Evolutionary conservation across 139 green algal genomes (phyloP), one percentile per base, ranked within the genome.

Genomic region (Coccomyxa sp.): DNA sequence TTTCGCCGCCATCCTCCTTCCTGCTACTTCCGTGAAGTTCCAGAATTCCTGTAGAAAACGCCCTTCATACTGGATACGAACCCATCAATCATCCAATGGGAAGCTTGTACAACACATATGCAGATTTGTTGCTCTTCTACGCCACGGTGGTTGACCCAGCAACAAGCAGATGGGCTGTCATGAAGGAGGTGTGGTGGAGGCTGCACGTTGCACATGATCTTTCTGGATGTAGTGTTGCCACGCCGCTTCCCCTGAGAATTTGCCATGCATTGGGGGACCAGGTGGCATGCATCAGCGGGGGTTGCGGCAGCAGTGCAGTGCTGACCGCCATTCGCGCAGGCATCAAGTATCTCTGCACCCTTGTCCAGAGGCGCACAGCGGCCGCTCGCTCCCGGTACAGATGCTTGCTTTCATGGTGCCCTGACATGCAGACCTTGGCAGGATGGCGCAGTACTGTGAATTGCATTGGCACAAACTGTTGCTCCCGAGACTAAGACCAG

Each of bases 351-450:
- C 58, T 87, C 12, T 82, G 76, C 67, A 66, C 45, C 58, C 76
- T 88, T 31, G 67, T 90, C 60, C 59, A n/a, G 63, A 67, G 66
- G 21, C 31, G 66, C 79, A 58, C 80, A 0, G 16, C 23, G 13
- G 58, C 27, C 17, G 82, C 77, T 23, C 23, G 77, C 0, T 63
- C n/a, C 17, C 67, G 82, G 82, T 82, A 71, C 17, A 18, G 76
- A 80, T 13, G n/a, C 9, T 30, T 58, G n/a, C 18, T 32, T 51
- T 11, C 38, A 51, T 51, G 38, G 38, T 51, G 38, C 38, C 38
- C 38, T 51, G 38, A 51, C 38, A 51, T 51, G 38, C 38, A 7
- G 38, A 51, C 31, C 57, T 23, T 23, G 17, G 78, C 51, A 77
- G 10, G 15, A 78, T 58, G 28, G 63, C 7, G 80, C 67, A 16